Evolutionary conservation across 192 early-diverging fungal species (phyloP), one percentile per base, ranked within the genome.

Genomic region (Dissophora globulifera): DNA sequence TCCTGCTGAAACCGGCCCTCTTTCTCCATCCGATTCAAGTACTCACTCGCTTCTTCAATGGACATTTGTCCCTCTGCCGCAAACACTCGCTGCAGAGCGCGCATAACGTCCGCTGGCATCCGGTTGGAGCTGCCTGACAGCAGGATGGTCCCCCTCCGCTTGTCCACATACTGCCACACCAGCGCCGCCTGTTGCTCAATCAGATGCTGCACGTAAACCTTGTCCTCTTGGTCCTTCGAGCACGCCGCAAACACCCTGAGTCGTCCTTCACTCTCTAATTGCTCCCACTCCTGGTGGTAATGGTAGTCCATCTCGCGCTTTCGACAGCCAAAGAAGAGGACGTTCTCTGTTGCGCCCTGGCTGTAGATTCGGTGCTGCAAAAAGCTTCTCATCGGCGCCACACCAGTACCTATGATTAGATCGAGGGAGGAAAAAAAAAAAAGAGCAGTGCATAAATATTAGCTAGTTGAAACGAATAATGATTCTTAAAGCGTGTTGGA

Each of bases 301-400:
- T 91, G 83, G 78, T 86, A 94, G 75, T 99, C 97, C 43, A 80
- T 84, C 19, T 85, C 57, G 22, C 62, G 52, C 58, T 89, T 79
- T 30, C 97, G 87, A 56, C 89, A 93, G 16, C 97, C 97, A 78
- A 95, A 91, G 75, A 98, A 92, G 50, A 99, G 63, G 1, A 88
- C 64, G 58, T 94, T 95, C 27, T 88, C 86, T 75, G 42, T 30
- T 7, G 50, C 62, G 5, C 58, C 67, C 19, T 78, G 75, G 19
- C 60, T 58, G 52, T 78, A 69, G 40, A 78, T 67, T 12, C 75
- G 35, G 38, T 78, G 65, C 19, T 78, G 51, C 67, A 80, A 56
- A 33, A 72, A 72, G 35, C 60, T 66, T 27, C 95, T 85, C 86
- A 99, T 95, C 0, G 96, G 93, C 10, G 97, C 96, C 22, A 99